Evolutionary conservation across 768 basidiomycete species (phyloP), one percentile per base, ranked within the genome.

Genomic region (Terana coerulea): DNA sequence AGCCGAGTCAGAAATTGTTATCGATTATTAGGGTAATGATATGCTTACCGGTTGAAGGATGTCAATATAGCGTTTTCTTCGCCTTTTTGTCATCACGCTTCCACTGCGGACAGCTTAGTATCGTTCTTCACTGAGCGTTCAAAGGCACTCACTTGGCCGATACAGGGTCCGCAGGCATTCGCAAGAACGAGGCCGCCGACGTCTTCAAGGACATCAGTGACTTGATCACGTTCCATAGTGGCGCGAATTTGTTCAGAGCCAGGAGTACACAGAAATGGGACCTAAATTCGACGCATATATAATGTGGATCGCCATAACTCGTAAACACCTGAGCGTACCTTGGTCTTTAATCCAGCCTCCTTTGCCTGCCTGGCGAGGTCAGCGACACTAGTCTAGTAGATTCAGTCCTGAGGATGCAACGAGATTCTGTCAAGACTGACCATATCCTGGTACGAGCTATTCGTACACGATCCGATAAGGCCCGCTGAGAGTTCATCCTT

Each of bases 151-250:
- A 85, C 88, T 71, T 98, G 95, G 40, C 97, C 97, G 60, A 98
- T 99, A 66, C 97, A 99, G 22, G 97, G 97, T 46, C 97, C 97
- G 59, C 97, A 99, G 3, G 97, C 97, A 67, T 99, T 99, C 5
- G 97, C 95, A 30, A 99, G 76, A 21, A 99, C 95, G 46, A 86
- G 76, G 2, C 90, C 97, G n/a, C 97, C 97, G 47, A 98, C 88
- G 59, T 83, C 83, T 67, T 95, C 79, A 35, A 99, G 72, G 30
- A 79, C 78, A 11, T 78, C 74, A 22, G 92, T 97, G 39, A 98
- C 78, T 26, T 86, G 78, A 65, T 99, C 97, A 30, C 95, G 84
- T 70, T 98, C 93, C 74, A 98, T 94, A 0, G 97, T 99, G 0
- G 97, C 97, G 42, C 95, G 81, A 59, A 99, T 98, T 62, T 97